Percentiles rank a stretch among this genome's conserved stretches.
Conservation (phyloP, 2,329 filamentous ascomycete genomes). For the Penicillium sp. region DNA sequence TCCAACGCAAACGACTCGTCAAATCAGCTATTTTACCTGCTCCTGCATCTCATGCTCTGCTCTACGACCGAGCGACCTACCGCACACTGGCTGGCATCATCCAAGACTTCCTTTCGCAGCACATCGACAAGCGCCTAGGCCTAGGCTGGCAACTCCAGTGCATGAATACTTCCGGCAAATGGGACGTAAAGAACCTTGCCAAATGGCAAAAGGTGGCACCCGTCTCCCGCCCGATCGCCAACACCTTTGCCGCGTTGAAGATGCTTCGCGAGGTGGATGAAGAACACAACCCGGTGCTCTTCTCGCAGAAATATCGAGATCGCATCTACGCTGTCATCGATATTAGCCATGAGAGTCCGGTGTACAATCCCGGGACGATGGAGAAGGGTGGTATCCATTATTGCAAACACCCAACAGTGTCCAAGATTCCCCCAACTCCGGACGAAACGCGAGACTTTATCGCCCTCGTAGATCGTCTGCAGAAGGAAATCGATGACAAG, state of each 20-base stretch:
- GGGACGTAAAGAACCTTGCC: constrained; percentile 93
- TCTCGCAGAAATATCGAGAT: constrained; percentile 65
- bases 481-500: constrained; percentile 53
- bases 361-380: constrained; percentile 75
- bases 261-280: constrained; percentile 88
- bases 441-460: constrained; percentile 62
- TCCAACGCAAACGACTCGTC: constrained; percentile 55
- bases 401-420: constrained; percentile 87
- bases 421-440: constrained; percentile 74
- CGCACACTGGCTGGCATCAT: constrained; percentile 77
- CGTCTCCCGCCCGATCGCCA: constrained; percentile 73
- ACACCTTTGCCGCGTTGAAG: constrained; percentile 84
- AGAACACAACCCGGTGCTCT: constrained; percentile 69
- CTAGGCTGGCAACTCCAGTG: constrained; percentile 90
- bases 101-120: constrained; percentile 71
- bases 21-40: constrained; percentile 68
- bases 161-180: constrained; percentile 85
- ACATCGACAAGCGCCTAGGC: constrained; percentile 73
- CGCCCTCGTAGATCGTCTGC: constrained; percentile 58
- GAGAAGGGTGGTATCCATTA: constrained; percentile 67
- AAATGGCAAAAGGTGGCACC: constrained; percentile 83
- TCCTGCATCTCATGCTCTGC: constrained; percentile 77
- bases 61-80: constrained; percentile 74
- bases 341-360: constrained; percentile 84
- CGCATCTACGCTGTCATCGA: constrained; percentile 77